A percentile compares a stretch with the other conserved stretches of the same genome.
phyloP scores from a whole-genome alignment of 139 green algal genomes.

The Chloropicon primus region DNA sequence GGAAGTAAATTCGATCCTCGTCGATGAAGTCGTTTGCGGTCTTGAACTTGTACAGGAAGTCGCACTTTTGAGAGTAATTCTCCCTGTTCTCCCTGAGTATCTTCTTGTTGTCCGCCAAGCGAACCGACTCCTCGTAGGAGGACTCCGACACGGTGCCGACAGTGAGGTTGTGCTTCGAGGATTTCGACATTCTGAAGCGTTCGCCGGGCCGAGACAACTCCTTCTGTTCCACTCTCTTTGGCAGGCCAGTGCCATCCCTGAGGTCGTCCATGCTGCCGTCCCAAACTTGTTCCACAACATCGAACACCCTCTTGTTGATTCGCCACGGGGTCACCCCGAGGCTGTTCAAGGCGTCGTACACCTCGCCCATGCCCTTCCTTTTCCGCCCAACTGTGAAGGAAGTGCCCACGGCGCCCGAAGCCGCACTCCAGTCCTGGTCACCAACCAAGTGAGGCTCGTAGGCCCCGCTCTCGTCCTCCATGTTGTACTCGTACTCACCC shows the following conservation, averaged over 20 bases:
- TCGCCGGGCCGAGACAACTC: not conserved
- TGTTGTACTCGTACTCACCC: not conserved
- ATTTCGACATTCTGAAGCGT: not conserved
- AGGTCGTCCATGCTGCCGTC: slow-evolving; percentile 14
- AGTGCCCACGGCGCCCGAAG: not conserved
- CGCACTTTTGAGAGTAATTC: slow-evolving; percentile 42
- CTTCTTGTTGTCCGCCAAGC: not conserved
- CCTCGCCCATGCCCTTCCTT: slow-evolving; percentile 14
- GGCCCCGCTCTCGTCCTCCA: not conserved
- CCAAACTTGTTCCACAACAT: slow-evolving; percentile 20
- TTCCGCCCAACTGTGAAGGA: slow-evolving; percentile 5
- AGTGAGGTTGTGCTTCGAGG: not conserved
- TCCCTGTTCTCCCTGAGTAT: slow-evolving; percentile 36
- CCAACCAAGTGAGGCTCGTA: not conserved
- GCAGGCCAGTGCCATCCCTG: slow-evolving; percentile 1
- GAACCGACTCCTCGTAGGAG: not conserved
- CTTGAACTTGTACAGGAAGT: slow-evolving; percentile 41
- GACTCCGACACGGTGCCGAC: not conserved
- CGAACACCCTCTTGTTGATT: slow-evolving; percentile 22
- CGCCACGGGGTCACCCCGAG: slow-evolving; percentile 52
- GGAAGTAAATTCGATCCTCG: slow-evolving; percentile 63
- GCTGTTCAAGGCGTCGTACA: slow-evolving; percentile 69
- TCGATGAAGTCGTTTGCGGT: slow-evolving; percentile 33
- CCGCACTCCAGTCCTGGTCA: too few species aligned
- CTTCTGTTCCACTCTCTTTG: slow-evolving; percentile 7